Percentiles rank a stretch among this genome's conserved stretches.
Conservation (phyloP, 2,329 filamentous ascomycete species). For the Ophiostoma himal-ulmi region DNA sequence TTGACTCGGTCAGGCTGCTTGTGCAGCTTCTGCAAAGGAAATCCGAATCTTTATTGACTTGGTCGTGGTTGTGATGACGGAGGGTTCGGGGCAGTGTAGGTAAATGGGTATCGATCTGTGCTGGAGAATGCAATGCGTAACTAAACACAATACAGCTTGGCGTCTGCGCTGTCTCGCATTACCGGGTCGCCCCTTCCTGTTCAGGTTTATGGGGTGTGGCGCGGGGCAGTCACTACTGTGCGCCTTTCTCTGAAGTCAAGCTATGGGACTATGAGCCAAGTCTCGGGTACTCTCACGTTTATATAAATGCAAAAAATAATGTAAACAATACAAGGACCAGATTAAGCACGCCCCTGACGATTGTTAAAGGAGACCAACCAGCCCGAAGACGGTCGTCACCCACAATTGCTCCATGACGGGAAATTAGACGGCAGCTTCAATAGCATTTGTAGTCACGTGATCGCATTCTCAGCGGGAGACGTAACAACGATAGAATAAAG, state of each 20-base stretch:
- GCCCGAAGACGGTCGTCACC: not conserved
- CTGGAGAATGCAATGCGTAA: not conserved
- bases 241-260: not conserved
- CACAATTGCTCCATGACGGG: conserved; percentile 19
- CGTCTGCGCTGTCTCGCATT: conserved; percentile 9
- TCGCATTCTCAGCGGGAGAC: too few relatives aligned
- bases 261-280: not conserved
- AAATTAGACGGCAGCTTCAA: conserved; percentile 19
- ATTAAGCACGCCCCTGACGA: not conserved
- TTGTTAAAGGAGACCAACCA: not conserved
- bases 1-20: not conserved
- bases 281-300: not conserved
- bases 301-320: not conserved
- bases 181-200: conserved; percentile 11
- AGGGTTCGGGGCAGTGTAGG: not conserved
- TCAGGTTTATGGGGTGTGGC: conserved; percentile 13
- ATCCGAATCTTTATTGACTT: not conserved
- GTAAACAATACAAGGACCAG: not conserved
- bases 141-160: not conserved
- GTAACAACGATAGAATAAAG: not conserved
- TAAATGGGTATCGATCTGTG: not conserved
- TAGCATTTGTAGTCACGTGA: not conserved
- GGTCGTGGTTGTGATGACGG: not conserved
- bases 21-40: not conserved
- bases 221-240: conserved; percentile 20